Evolutionary conservation across 176 grass and related monocot genomes (phyloP).

Genomic region (Musa beccarii): DNA sequence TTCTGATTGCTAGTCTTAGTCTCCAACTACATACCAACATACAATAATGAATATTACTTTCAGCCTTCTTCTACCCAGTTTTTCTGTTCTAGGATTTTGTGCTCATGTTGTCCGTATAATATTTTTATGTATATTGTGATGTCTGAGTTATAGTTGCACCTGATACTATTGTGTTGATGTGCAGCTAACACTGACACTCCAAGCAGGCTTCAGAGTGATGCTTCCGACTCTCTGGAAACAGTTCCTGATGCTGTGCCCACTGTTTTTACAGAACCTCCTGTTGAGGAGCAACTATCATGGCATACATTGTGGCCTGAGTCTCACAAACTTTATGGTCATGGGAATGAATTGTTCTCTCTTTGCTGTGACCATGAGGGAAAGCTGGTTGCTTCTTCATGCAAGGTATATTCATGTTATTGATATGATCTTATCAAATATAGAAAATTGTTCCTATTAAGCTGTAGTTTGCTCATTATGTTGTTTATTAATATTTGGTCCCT

Average conservation of each 20-base stretch:
- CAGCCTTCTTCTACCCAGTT: background rate
- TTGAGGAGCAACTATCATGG: slow-evolving; percentile 89
- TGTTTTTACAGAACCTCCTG: slow-evolving; percentile 73
- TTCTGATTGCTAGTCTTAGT: too few species aligned
- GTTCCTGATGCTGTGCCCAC: slow-evolving; percentile 89
- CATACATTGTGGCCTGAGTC: slow-evolving; percentile 96
- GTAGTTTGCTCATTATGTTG: background rate
- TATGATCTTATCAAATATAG: background rate
- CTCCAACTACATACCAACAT: too few species aligned
- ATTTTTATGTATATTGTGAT: background rate
- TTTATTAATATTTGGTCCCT: too few species aligned
- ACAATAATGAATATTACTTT: too few species aligned
- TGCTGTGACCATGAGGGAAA: slow-evolving; percentile 78
- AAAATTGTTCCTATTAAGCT: too few species aligned
- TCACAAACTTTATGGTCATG: slow-evolving; percentile 96
- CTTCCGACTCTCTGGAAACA: slow-evolving; percentile 67
- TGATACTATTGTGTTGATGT: slow-evolving; percentile 26
- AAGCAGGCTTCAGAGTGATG: slow-evolving; percentile 35
- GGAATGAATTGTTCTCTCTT: slow-evolving; percentile 76
- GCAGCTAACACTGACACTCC: slow-evolving; percentile 43
- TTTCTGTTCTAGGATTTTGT: background rate
- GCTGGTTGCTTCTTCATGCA: slow-evolving; percentile 87
- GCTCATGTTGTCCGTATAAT: background rate
- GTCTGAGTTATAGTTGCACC: background rate
- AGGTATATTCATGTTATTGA: slow-evolving; percentile 37